phyloP scores from a whole-genome alignment of 768 basidiomycete species.

The Boletus vermiculosoides region DNA sequence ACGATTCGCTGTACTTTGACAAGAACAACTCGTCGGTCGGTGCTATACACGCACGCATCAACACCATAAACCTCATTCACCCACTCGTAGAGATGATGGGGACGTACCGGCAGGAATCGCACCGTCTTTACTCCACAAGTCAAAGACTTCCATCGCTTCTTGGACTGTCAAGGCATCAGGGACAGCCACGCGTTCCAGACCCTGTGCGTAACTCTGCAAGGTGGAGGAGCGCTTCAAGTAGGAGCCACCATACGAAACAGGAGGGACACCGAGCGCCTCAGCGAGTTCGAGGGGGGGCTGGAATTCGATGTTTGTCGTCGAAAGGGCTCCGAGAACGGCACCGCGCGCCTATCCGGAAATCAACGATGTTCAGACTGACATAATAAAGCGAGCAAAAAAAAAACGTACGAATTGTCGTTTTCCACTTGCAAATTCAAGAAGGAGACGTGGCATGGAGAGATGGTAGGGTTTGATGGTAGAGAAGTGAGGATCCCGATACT shows the following conservation, averaged over 20 bases:
- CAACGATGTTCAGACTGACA: background rate
- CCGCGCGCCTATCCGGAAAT: conserved; percentile 54
- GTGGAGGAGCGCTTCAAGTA: conserved; percentile 54
- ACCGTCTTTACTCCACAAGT: conserved; percentile 68
- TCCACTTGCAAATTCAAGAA: conserved; percentile 80
- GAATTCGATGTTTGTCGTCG: conserved; percentile 57
- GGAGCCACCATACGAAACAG: conserved; percentile 44
- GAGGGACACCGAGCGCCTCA: conserved; percentile 53
- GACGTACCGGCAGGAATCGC: conserved; percentile 51
- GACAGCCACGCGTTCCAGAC: conserved; percentile 48
- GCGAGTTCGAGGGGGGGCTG: conserved; percentile 61
- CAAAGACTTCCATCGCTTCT: conserved; percentile 76
- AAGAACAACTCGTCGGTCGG: conserved; percentile 72
- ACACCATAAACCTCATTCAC: background rate
- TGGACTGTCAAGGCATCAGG: conserved; percentile 57
- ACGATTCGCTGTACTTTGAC: conserved; percentile 72
- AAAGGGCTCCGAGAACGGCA: conserved; percentile 69
- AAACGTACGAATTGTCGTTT: conserved; percentile 60
- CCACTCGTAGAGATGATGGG: background rate
- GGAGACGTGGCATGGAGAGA: conserved; percentile 70
- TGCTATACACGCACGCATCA: conserved; percentile 21
- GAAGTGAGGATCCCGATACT: conserved; percentile 76
- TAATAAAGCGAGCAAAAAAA: background rate
- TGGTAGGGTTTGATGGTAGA: conserved; percentile 69
- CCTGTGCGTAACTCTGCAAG: conserved; percentile 53